A percentile compares a stretch with the other conserved stretches of the same genome.
phyloP scores from a whole-genome alignment of 106 monocot species.

The Acanthochlamys bracteata region DNA sequence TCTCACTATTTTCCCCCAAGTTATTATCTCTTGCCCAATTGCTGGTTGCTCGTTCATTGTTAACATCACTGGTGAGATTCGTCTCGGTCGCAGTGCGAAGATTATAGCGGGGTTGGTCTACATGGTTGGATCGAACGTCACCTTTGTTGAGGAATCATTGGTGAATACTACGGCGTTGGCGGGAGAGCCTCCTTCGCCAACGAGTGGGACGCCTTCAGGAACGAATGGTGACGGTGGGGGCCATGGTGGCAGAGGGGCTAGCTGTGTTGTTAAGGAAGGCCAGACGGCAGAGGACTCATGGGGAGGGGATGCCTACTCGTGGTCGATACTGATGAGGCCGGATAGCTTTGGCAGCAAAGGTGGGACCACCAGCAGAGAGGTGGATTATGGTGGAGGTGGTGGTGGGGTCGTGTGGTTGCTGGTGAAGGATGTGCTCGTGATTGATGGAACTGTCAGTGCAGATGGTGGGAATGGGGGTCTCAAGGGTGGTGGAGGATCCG shows the following conservation, averaged over 20 bases:
- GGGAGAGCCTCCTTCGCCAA: slow-evolving; percentile 82
- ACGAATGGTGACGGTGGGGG: slow-evolving; percentile 84
- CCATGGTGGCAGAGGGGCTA: slow-evolving; percentile 90
- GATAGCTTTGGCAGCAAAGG: slow-evolving; percentile 82
- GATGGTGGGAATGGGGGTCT: slow-evolving; percentile 70
- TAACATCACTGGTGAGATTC: slow-evolving; percentile 56
- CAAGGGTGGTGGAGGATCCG: slow-evolving; percentile 77
- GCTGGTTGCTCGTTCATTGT: slow-evolving; percentile 50
- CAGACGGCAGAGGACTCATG: slow-evolving; percentile 81
- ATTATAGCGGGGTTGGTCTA: slow-evolving; percentile 60
- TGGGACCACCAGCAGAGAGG: slow-evolving; percentile 73
- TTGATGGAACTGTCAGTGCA: slow-evolving; percentile 51
- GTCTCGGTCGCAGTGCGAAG: slow-evolving; percentile 29
- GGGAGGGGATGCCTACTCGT: slow-evolving; percentile 93
- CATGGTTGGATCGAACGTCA: slow-evolving; percentile 45
- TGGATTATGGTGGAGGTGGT: slow-evolving; percentile 84
- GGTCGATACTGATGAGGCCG: slow-evolving; percentile 55
- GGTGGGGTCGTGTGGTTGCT: slow-evolving; percentile 61
- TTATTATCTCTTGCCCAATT: slow-evolving; percentile 42
- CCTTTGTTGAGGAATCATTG: slow-evolving; percentile 28
- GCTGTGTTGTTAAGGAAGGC: slow-evolving; percentile 65
- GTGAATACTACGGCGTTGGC: slow-evolving; percentile 52
- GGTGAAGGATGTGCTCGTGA: slow-evolving; percentile 35
- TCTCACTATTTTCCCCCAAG: slow-evolving; percentile 46
- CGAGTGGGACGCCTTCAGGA: slow-evolving; percentile 60